These are phyloP conservation scores for Pneumocystis oryctolagi DNA, from an alignment of 1,139 yeast genomes.

Conservation along the genomic window DNA sequence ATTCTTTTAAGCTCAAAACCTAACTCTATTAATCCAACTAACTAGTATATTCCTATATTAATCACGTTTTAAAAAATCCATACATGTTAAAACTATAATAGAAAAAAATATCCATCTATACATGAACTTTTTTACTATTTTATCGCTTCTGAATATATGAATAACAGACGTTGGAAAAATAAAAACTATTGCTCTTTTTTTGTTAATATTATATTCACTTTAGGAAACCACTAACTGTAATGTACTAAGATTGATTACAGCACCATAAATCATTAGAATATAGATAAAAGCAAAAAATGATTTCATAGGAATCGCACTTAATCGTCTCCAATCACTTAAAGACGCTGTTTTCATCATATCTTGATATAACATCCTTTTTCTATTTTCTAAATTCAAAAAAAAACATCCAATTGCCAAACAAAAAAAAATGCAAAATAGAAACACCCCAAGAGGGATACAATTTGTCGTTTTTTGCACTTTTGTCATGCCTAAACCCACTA, in stretches of 20 bases:
- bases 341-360: background rate
- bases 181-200: background rate
- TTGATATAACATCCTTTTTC: background rate
- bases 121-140: background rate
- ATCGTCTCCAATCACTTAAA: background rate
- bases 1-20: background rate
- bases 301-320: background rate
- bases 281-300: background rate
- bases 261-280: background rate
- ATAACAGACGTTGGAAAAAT: background rate
- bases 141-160: background rate
- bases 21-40: background rate
- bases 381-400: background rate
- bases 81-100: background rate
- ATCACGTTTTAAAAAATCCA: background rate
- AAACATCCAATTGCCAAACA: background rate
- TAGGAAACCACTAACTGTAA: background rate
- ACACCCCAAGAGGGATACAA: background rate
- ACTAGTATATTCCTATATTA: background rate
- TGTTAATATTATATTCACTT: background rate
- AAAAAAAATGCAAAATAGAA: background rate
- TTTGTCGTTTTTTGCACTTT: background rate
- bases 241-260: background rate
- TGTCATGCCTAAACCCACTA: background rate
- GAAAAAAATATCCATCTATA: background rate